These are phyloP conservation scores for Hypseocharis bilobata DNA, from an alignment of 441 rosid genomes.

Conservation along the genomic window DNA sequence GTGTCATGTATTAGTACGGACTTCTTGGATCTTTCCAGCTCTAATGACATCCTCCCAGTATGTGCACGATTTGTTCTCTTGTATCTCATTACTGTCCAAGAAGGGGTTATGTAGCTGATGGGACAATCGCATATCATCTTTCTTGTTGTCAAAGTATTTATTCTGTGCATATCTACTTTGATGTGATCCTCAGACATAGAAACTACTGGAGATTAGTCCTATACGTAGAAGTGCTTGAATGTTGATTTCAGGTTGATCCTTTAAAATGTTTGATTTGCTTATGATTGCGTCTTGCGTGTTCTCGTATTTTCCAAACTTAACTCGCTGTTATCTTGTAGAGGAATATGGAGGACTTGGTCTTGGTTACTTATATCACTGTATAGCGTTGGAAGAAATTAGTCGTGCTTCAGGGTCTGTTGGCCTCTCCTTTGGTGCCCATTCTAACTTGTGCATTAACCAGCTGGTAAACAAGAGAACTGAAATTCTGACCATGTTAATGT, in stretches of 20 bases:
- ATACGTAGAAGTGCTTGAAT: background rate
- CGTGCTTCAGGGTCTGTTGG: constrained; percentile 88
- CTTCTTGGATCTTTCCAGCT: too few relatives aligned
- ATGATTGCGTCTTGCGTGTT: background rate
- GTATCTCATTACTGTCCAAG: too few relatives aligned
- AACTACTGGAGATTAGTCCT: background rate
- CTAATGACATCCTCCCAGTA: too few relatives aligned
- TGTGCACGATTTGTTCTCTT: too few relatives aligned
- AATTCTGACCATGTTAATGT: background rate
- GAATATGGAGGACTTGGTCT: constrained; percentile 94
- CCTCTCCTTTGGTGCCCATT: constrained; percentile 90
- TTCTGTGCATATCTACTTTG: background rate
- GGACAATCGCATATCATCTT: too few relatives aligned
- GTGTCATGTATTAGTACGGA: too few relatives aligned
- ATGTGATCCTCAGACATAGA: too few relatives aligned
- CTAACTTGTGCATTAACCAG: constrained; percentile 88
- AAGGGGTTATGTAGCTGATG: background rate
- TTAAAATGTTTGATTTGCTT: background rate
- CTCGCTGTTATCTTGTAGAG: constrained; percentile 37
- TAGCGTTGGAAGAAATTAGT: constrained; percentile 86
- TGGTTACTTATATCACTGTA: constrained; percentile 85
- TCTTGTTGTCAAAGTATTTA: background rate
- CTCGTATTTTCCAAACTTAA: background rate
- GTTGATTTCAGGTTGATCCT: background rate
- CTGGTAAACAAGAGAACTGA: constrained; percentile 41